Conservation (phyloP, 176 grass and related monocot species). For the Dactylis glomerata region DNA sequence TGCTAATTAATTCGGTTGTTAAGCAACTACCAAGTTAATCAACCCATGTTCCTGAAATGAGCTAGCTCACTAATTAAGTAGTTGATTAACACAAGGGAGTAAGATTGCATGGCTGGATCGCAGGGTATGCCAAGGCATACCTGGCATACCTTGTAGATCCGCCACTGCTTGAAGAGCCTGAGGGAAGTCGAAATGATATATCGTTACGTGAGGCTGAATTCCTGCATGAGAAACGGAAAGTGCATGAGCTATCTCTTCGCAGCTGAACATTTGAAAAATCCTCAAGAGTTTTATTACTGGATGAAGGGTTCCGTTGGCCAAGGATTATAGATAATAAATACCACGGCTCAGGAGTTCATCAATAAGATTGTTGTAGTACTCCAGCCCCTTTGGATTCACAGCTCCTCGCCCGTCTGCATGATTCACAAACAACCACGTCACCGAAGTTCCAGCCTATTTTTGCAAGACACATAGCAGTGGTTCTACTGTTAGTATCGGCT, state of each 20-base stretch:
- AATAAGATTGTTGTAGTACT: slow-evolving; percentile 91
- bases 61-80: too few species aligned
- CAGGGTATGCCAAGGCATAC: too few species aligned
- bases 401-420: slow-evolving; percentile 75
- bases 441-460: not conserved
- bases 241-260: not conserved
- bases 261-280: not conserved
- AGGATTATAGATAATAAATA: slow-evolving; percentile 10
- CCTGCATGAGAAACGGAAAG: slow-evolving; percentile 40
- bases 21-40: too few species aligned
- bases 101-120: too few species aligned
- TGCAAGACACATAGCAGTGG: not conserved
- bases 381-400: slow-evolving; percentile 72
- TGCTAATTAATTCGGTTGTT: too few species aligned
- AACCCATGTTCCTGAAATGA: too few species aligned
- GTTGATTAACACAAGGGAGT: too few species aligned
- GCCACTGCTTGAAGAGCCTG: slow-evolving; percentile 42
- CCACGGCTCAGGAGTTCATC: slow-evolving; percentile 74
- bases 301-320: not conserved
- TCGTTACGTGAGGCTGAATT: slow-evolving; percentile 84
- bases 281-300: not conserved
- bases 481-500: not conserved
- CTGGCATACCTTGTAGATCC: too few species aligned
- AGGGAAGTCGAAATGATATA: slow-evolving; percentile 88
- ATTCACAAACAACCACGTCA: not conserved